A percentile compares a stretch with the other conserved stretches of the same genome.
phyloP scores from a whole-genome alignment of 75 land plant genomes.

The Sequoia sempervirens region DNA sequence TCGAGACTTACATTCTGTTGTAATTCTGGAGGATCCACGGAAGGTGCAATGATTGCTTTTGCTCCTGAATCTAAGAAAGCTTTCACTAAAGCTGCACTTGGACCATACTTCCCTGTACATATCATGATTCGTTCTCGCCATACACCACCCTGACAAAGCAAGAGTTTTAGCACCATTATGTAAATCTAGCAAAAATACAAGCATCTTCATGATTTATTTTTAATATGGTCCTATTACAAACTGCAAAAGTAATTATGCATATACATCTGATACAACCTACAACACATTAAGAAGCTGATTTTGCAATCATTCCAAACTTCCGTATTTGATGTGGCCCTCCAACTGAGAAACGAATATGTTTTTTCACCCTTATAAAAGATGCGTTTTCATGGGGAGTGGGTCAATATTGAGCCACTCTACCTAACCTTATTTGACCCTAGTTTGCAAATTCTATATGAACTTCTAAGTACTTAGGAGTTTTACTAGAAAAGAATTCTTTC shows the following conservation, averaged over 20 bases:
- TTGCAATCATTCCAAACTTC: background rate
- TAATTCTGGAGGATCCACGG: conserved; percentile 58
- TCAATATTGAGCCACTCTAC: background rate
- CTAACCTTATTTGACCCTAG: background rate
- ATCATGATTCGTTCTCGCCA: conserved; percentile 94
- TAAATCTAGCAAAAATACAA: background rate
- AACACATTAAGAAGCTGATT: background rate
- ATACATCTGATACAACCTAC: background rate
- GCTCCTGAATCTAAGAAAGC: conserved; percentile 94
- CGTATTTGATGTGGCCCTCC: background rate
- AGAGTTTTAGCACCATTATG: background rate
- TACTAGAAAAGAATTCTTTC: background rate
- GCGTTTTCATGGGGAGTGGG: background rate
- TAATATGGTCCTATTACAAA: background rate
- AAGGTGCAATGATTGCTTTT: conserved; percentile 84
- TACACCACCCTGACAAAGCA: conserved; percentile 69
- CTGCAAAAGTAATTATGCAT: background rate
- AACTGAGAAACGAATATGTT: background rate
- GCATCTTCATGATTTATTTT: background rate
- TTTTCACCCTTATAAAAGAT: background rate
- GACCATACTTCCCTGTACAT: conserved; percentile 84
- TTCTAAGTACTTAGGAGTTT: background rate
- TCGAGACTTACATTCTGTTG: conserved; percentile 16
- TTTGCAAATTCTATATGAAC: background rate
- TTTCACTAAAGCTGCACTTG: conserved; percentile 51